Evolutionary conservation across 768 basidiomycete genomes (phyloP).

Genomic region (Leccinellum luteum): DNA sequence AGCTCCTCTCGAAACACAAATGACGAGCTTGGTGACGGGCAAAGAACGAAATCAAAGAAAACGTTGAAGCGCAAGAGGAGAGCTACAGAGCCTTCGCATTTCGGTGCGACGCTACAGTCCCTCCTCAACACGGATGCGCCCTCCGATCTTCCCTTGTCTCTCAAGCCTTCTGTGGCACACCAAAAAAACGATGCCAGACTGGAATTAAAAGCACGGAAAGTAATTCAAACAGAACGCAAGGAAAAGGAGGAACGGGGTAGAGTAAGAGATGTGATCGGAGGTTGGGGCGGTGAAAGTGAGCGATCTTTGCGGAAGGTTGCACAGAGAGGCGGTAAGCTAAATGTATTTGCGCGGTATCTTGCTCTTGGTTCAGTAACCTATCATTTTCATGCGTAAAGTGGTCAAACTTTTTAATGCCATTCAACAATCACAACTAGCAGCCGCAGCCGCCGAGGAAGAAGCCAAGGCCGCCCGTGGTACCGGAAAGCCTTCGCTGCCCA

Average conservation of each 20-base stretch:
- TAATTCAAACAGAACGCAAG: conserved; percentile 67
- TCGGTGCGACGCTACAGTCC: conserved; percentile 71
- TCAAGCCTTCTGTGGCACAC: conserved; percentile 70
- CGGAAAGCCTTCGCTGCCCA: conserved; percentile 70
- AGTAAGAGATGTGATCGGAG: conserved; percentile 72
- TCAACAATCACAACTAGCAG: conserved; percentile 71
- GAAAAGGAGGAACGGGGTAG: conserved; percentile 70
- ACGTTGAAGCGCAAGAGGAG: conserved; percentile 82
- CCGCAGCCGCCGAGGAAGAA: conserved; percentile 51
- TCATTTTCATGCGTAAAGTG: conserved; percentile 38
- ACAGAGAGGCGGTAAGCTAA: conserved; percentile 70
- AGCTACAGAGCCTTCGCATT: conserved; percentile 70
- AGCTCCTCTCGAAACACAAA: conserved; percentile 46
- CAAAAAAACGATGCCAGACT: conserved; percentile 75
- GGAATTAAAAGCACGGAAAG: conserved; percentile 68
- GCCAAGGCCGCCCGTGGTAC: conserved; percentile 62
- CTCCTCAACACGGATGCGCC: conserved; percentile 71
- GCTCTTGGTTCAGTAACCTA: background rate
- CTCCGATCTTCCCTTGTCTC: conserved; percentile 67
- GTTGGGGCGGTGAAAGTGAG: conserved; percentile 87
- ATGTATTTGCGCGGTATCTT: background rate
- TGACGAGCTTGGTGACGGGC: conserved; percentile 59
- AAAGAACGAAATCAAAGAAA: conserved; percentile 67
- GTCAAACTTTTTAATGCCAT: conserved; percentile 88
- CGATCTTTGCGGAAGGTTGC: conserved; percentile 77